Evolutionary conservation across 495 filamentous ascomycete species (phyloP), one percentile per base, ranked within the genome.

Genomic region (Oidiodendron maius): DNA sequence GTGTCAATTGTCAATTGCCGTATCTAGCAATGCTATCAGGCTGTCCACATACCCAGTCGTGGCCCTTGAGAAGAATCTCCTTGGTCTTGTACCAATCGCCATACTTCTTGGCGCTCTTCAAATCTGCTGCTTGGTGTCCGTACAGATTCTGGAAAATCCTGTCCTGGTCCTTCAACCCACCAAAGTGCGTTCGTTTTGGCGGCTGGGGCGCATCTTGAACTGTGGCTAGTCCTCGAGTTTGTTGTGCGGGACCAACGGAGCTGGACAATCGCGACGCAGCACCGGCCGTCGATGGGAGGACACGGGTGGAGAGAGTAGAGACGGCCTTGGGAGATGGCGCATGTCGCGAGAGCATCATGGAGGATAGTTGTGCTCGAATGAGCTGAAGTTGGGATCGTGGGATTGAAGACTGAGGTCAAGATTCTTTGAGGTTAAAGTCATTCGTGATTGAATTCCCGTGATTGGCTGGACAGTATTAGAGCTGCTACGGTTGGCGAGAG

Each of bases 21-120:
- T 15, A 6, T 43, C 24, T 12, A 15, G n/a, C 6, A 17, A 15
- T 46, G 23, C 24, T 23, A 23, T 37, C 28, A 40, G 17, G 40
- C 10, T 4, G 30, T 39, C 8, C 51, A 61, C 76, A 56, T 69
- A 86, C 84, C 93, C 93, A 98, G 61, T 98, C 93, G 69, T 98
- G 84, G 44, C 93, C 93, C 75, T 98, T 97, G 53, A 87, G 66
- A 44, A 98, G 65, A 39, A 98, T 98, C 68, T 98, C 93, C 77
- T 98, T 98, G 41, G 93, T 98, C 76, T 91, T 95, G 71, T 98
- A 78, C 93, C 93, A 98, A 67, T 98, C 94, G 58, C 93, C 93
- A 76, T 91, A 95, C 72, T 95, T 95, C 87, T 85, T 89, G n/a
- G 93, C 89, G 52, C 77, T 83, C 75, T 91, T 89, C 47, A 98